These are phyloP conservation scores for Tylopilus vinaceipallidus DNA, from an alignment of 768 basidiomycete species.

Conservation along the genomic window DNA sequence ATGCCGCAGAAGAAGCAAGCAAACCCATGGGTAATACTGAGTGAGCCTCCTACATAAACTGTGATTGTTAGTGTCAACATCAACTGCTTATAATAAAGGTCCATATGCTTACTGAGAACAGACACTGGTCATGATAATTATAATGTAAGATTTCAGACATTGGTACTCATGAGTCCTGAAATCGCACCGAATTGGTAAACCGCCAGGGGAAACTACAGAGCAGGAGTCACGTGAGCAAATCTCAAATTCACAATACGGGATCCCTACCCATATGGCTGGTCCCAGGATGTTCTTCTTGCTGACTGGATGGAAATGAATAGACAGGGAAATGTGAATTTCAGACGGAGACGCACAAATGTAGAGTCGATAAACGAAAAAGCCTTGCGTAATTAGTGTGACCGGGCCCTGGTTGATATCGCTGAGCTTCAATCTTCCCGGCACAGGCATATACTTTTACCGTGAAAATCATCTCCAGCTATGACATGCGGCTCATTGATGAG, in stretches of 20 bases:
- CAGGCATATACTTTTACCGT: neutral
- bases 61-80: no score
- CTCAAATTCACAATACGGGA: no score
- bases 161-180: neutral
- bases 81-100: no score
- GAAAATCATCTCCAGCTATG: neutral
- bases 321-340: neutral
- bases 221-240: neutral
- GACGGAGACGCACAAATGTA: neutral
- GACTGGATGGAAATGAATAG: neutral
- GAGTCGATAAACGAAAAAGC: conserved; percentile 2
- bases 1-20: no score
- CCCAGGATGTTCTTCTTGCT: neutral
- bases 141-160: neutral
- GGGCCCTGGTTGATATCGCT: neutral
- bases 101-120: neutral
- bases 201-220: neutral
- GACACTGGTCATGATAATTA: neutral
- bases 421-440: neutral
- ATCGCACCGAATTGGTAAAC: conserved; percentile 4
- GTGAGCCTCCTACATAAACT: no score
- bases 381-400: neutral
- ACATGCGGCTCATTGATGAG: no score
- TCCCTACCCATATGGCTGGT: neutral
- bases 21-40: no score